Percentiles rank a stretch among this genome's conserved stretches.
Conservation (phyloP, 2,329 filamentous ascomycete species). For the Alternaria atra region DNA sequence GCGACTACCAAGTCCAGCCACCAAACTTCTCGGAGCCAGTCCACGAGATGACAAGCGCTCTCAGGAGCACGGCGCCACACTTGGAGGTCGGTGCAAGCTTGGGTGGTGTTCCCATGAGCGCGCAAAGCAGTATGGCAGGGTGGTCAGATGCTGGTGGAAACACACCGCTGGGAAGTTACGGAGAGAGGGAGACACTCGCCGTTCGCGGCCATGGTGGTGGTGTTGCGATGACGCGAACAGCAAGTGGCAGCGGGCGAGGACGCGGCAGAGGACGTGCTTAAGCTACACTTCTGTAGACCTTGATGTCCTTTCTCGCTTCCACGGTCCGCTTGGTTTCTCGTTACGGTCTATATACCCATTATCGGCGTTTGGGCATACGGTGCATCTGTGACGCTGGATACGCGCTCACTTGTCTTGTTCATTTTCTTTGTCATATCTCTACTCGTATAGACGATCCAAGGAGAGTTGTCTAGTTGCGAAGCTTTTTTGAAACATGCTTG, state of each 20-base stretch:
- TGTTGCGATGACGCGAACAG: conserved; percentile 50
- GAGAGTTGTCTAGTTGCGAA: not conserved
- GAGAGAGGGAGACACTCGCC: conserved; percentile 30
- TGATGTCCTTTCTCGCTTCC: not conserved
- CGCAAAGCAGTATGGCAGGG: conserved; percentile 49
- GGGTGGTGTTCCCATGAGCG: conserved; percentile 53
- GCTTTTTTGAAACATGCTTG: not conserved
- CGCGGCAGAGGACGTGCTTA: conserved; percentile 37
- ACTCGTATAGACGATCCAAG: not conserved
- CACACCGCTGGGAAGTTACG: conserved; percentile 47
- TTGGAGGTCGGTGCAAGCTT: conserved; percentile 41
- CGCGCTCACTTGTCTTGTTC: not conserved
- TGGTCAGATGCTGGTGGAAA: conserved; percentile 49
- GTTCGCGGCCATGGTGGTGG: conserved; percentile 38
- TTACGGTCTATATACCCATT: conserved; percentile 25
- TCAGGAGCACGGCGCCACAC: conserved; percentile 43
- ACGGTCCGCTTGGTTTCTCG: conserved; percentile 4
- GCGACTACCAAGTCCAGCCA: conserved; percentile 48
- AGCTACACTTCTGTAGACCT: not conserved
- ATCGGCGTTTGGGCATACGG: conserved; percentile 17
- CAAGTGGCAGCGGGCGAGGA: conserved; percentile 49
- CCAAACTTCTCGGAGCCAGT: conserved; percentile 43
- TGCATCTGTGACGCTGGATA: not conserved
- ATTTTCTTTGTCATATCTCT: not conserved
- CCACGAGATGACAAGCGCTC: conserved; percentile 45